Base-by-base conservation (phyloP, 495 filamentous ascomycete species). In the Sabuloglossum arenarium region DNA sequence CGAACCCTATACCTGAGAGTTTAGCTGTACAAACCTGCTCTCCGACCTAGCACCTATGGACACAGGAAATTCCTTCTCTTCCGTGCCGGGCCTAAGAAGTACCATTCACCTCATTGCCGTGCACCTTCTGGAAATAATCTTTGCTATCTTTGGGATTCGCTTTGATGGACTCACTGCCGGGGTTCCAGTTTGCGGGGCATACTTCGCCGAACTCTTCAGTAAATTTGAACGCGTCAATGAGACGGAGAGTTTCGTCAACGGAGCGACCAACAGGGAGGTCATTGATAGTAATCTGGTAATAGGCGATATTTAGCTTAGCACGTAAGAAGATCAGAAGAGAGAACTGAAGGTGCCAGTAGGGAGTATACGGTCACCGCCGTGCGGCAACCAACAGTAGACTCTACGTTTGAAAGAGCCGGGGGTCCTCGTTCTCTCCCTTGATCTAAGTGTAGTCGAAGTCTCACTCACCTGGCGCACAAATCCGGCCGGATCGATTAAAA, bases 201-300 rank as follows among this genome's bases (percentile, higher is more conserved):
- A 75, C 74, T 64, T 79, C 77, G 55, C 76, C 76, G 55, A 73
- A 75, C 66, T 79, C 72, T 56, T 79, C 76, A 58, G 74, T 77
- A 66, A 78, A 78, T 61, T 76, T 70, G 67, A 79, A 77, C 16
- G 76, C 76, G 61, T 79, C 70, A 57, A 79, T 65, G 31, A 79
- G 69, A 54, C 76, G 77, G 56, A 77, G 69, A 16, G 72, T 71
- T 63, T 79, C 76, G 61, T 79, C 73, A 39, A 79, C 76, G 34
- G 71, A 68, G 60, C 76, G 76, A 49, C 76, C 75, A 55, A 79
- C 77, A 37, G 75, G 73, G 9, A 75, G 66, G 59, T 79, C 76
- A 67, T 79, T 78, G 66, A 79, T 69, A 56, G 76, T 78, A 59
- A 78, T 77, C 72, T 69, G 55, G 30, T 8, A 54, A 29, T 10